Base-by-base conservation (phyloP, 352 stramenopile genomes). In the Phytopythium cucurbitacearum region DNA sequence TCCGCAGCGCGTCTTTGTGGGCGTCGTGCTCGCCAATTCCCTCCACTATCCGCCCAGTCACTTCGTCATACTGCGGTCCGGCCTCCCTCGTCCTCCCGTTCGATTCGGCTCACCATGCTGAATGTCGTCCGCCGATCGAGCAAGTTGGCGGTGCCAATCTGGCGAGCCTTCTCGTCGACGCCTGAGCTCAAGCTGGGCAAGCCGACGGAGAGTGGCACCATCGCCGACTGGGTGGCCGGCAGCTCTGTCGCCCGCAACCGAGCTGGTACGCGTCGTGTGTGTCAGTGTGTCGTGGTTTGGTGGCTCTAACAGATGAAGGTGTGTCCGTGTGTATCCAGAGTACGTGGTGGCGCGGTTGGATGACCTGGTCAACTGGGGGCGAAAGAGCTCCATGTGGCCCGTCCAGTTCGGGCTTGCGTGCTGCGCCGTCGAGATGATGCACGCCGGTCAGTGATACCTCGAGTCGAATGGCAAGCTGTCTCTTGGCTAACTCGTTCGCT, bases 351-450 rank as follows among this genome's bases (percentile, higher is more conserved):
- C 94, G 39, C 96, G 96, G 56, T 77, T 99, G 21, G 97, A 99
- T 65, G 95, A 99, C 53, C 76, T 99, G 16, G 93, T 99, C 13
- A 99, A 99, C 76, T 99, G 97, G 97, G 96, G 93, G 11, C 92
- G 97, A 47, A 83, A 86, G 51, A 91, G 94, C 55, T 99, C 97
- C 34, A 64, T 99, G 28, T 99, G 97, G 97, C 97, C 97, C 48
- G 98, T 99, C 80, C 99, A 97, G 5, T 99, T 99, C 73, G 97
- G 97, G 51, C 75, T 99, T 10, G 97, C 97, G 7, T 99, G 97
- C 73, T 99, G 97, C 65, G 97, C 97, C 48, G 96, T 99, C 15
- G 97, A 99, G 81, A 99, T 99, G 97, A 99, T 99, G 88, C 88
- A 97, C 56, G 64, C 68, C 13, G 92, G 90, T 63, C 84, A 75